Base-by-base conservation (phyloP, 202 grass and related monocot species). In the Zoysia matrella region DNA sequence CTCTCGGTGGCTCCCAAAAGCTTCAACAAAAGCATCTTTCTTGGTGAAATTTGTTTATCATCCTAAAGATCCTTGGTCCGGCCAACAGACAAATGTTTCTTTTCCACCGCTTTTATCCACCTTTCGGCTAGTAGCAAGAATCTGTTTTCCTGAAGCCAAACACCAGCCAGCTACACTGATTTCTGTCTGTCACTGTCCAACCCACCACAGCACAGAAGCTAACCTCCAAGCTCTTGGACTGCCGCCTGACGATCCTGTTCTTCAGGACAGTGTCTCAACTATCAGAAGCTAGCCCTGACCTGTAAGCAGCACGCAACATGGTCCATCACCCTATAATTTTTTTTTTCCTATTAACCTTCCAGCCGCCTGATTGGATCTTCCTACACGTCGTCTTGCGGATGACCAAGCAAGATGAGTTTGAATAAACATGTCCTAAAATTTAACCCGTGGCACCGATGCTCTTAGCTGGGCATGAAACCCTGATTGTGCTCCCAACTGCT, bases 1-100 rank as follows among this genome's bases (percentile, higher is more conserved):
- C 47, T 60, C 64, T 43, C 78, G 46, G 63, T 76, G 84, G 64
- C 69, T 8, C 76, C 10, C 52, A 80, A 88, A 88, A 84, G 76
- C 1, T 60, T 64, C 13, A 84, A 7, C 75, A 88, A 75, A 63
- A 80, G 22, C 22, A 84, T 84, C 80, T 78, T 48, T 57, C 79
- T 79, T 65, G 73, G 5, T 36, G 3, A 58, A 75, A 67, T 50
- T 74, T 46, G 60, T 22, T 49, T 74, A 43, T 73, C 47, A 60
- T 80, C 75, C 10, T 55, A 55, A 22, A 53, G 18, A 57, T 75
- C 81, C 16, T 55, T 53, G 54, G 3, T 46, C 3, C 45, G 42
- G 42, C 81, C 53, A 84, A n/a, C 51, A 40, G 36, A 51, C 22
- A 67, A 78, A 63, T 44, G 45, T 47, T 79, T 52, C 72, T 77